Conservation (phyloP, 73 alveolate species). For the Paramecium octaurelia region DNA sequence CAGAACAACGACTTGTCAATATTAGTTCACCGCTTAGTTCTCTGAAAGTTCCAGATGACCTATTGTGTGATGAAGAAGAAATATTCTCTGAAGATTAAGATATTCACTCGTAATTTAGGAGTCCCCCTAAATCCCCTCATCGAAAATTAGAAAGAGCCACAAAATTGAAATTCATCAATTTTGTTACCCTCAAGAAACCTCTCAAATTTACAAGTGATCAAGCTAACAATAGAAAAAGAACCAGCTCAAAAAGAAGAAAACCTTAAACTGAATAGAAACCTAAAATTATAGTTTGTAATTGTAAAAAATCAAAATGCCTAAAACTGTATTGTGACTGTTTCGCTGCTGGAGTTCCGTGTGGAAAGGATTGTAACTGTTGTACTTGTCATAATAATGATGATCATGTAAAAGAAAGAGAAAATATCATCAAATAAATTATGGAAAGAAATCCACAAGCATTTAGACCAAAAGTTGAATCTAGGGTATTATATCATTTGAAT, state of each 20-base stretch:
- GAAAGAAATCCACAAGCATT: constrained; percentile 96
- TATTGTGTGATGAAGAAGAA: not conserved
- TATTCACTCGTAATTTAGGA: not conserved
- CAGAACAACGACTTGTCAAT: constrained; percentile 34
- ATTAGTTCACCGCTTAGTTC: constrained; percentile 32
- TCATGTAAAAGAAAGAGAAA: constrained; percentile 81
- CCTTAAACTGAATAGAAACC: constrained; percentile 34
- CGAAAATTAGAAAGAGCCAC: constrained; percentile 11
- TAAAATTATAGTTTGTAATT: constrained; percentile 77
- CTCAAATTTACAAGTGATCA: constrained; percentile 11
- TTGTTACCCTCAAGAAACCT: constrained; percentile 3
- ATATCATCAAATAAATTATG: constrained; percentile 76
- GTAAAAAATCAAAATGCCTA: constrained; percentile 93
- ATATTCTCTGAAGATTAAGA: not conserved
- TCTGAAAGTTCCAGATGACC: not conserved
- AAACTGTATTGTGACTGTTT: constrained; percentile 95
- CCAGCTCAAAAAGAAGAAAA: constrained; percentile 4
- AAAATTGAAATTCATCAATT: not conserved
- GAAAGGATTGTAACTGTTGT: constrained; percentile 91
- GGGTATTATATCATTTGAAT: not conserved
- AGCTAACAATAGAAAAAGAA: not conserved
- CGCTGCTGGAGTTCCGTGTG: constrained; percentile 88
- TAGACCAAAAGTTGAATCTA: constrained; percentile 77
- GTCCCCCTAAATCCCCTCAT: not conserved
- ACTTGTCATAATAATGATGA: constrained; percentile 88